Evolutionary conservation across 805 yeast species (phyloP).

Genomic region (Grigorovia yakushimaensis): DNA sequence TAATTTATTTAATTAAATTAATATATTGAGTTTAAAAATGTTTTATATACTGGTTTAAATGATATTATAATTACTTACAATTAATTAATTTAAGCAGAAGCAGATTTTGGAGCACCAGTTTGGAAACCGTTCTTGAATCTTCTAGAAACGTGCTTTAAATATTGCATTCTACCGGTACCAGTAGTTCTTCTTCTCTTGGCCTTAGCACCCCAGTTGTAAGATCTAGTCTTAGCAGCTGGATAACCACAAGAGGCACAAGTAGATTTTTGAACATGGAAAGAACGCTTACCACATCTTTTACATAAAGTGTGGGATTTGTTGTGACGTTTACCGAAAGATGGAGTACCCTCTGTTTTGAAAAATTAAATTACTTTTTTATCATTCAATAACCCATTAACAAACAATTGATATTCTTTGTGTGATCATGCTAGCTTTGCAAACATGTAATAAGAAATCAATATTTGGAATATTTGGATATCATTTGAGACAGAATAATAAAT

Average conservation of each 20-base stretch:
- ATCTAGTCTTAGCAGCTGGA: conserved; percentile 99
- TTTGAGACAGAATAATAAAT: too few species aligned
- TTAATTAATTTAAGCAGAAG: conserved; percentile 43
- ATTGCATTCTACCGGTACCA: conserved; percentile 99
- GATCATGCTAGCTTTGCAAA: too few species aligned
- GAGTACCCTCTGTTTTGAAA: conserved; percentile 81
- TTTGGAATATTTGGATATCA: too few species aligned
- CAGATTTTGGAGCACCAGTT: conserved; percentile 59
- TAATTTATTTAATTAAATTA: not conserved
- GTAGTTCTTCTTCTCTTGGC: conserved; percentile 99
- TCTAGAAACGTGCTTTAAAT: conserved; percentile 95
- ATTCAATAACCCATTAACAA: conserved; percentile 25
- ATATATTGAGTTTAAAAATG: conserved; percentile 1
- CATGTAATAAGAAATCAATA: too few species aligned
- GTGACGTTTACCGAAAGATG: conserved; percentile 99
- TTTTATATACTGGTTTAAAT: conserved; percentile 2
- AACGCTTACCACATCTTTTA: conserved; percentile 98
- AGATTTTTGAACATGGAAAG: conserved; percentile 98
- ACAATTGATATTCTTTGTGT: too few species aligned
- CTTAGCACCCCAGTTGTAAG: conserved; percentile 98
- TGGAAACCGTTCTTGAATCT: conserved; percentile 99
- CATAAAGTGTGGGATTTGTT: conserved; percentile 99
- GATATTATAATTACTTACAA: conserved; percentile 1
- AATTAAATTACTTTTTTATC: conserved; percentile 6
- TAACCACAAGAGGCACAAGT: conserved; percentile 98